Percentiles rank a stretch among this genome's conserved stretches.
Conservation (phyloP, 148 eudicot species). For the Rhododendron ferrugineum region DNA sequence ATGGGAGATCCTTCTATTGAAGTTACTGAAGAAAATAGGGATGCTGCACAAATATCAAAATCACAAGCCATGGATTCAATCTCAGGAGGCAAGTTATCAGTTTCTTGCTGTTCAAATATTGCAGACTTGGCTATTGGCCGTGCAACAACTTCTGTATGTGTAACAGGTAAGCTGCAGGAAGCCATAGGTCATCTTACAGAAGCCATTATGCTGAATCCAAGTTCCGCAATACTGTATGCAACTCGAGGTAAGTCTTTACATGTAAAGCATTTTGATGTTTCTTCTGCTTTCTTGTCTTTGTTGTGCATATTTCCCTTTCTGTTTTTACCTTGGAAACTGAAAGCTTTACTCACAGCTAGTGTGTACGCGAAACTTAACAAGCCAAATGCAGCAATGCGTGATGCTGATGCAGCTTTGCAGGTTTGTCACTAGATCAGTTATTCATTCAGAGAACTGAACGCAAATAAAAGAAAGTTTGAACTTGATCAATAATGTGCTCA, state of each 20-base stretch:
- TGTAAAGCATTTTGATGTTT: neutral
- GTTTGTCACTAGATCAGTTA: conserved; percentile 19
- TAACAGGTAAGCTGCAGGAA: conserved; percentile 43
- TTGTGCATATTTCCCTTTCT: neutral
- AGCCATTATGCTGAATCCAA: conserved; percentile 54
- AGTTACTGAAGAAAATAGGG: conserved; percentile 53
- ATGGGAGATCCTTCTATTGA: conserved; percentile 64
- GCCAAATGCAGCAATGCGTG: conserved; percentile 69
- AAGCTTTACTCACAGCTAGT: conserved; percentile 32
- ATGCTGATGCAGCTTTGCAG: conserved; percentile 67
- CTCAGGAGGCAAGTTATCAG: conserved; percentile 35
- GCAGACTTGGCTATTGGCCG: neutral
- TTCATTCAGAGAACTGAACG: neutral
- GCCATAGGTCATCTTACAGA: conserved; percentile 56
- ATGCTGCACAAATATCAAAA: conserved; percentile 52
- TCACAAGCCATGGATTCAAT: conserved; percentile 46
- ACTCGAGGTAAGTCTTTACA: conserved; percentile 45
- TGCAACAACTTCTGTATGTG: neutral
- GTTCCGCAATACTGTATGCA: conserved; percentile 60
- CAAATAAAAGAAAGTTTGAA: neutral
- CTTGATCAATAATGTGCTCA: neutral
- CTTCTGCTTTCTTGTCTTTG: neutral
- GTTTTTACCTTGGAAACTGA: conserved; percentile 11
- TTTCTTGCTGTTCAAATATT: neutral
- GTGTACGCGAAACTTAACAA: conserved; percentile 46